Conservation (phyloP, 1,284 basidiomycete genomes). For the Heterobasidion annosum region DNA sequence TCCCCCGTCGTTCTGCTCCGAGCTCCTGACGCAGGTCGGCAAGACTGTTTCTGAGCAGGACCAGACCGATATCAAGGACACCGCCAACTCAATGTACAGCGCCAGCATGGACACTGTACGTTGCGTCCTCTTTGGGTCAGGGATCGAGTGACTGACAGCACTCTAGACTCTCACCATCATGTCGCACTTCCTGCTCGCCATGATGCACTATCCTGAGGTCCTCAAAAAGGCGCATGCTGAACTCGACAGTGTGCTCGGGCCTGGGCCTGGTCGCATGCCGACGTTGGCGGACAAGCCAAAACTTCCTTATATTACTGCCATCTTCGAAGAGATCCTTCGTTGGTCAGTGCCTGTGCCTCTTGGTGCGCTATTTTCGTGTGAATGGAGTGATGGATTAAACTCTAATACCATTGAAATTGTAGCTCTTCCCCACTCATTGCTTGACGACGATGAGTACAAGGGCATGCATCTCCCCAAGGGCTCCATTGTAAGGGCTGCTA, state of each 20-base stretch:
- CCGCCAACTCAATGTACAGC: not conserved
- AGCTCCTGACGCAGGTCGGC: not conserved
- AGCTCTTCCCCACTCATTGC: constrained; percentile 2
- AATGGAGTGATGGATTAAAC: constrained; percentile 8
- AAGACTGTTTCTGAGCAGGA: not conserved
- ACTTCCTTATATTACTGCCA: constrained; percentile 30
- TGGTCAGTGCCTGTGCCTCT: constrained; percentile 7
- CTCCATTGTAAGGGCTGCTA: constrained; percentile 1
- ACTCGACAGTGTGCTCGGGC: constrained; percentile 42
- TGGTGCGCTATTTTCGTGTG: constrained; percentile 24
- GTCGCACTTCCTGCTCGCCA: constrained; percentile 49
- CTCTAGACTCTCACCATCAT: constrained; percentile 34
- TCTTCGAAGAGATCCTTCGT: not conserved
- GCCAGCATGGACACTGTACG: constrained; percentile 1
- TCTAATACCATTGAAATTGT: not conserved
- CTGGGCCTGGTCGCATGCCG: constrained; percentile 32
- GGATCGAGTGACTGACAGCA: not conserved
- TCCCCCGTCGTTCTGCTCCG: not conserved
- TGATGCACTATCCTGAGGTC: constrained; percentile 42
- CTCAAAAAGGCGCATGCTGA: constrained; percentile 45
- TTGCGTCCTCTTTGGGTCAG: not conserved
- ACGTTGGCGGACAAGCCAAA: constrained; percentile 36
- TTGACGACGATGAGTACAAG: not conserved
- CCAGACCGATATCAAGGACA: not conserved
- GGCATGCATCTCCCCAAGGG: not conserved